These are phyloP conservation scores for Emmonsia crescens DNA, from an alignment of 2,329 filamentous ascomycete genomes.

Conservation along the genomic window DNA sequence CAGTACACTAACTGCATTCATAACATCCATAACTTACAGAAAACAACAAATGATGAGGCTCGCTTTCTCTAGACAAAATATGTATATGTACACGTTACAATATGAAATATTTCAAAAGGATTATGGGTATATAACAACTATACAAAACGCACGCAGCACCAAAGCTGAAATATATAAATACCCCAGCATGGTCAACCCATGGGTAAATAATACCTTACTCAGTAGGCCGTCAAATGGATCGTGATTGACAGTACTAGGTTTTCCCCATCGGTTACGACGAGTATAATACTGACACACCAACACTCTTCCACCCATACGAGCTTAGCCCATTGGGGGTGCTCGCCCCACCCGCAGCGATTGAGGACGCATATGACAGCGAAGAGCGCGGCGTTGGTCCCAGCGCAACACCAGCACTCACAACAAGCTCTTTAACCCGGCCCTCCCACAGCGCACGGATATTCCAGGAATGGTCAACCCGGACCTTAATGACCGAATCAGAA, in stretches of 20 bases:
- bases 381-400: slow-evolving; percentile 50
- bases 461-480: slow-evolving; percentile 78
- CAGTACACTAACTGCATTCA: too few species aligned
- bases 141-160: background rate
- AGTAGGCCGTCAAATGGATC: background rate
- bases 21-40: too few species aligned
- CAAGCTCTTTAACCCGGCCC: slow-evolving; percentile 77
- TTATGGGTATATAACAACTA: background rate
- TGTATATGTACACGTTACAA: too few species aligned
- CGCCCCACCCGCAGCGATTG: slow-evolving; percentile 16
- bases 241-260: background rate
- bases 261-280: slow-evolving; percentile 23
- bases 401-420: slow-evolving; percentile 81
- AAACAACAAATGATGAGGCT: too few species aligned
- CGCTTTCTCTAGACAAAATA: too few species aligned
- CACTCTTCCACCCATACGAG: slow-evolving; percentile 30
- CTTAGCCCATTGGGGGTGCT: slow-evolving; percentile 21
- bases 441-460: slow-evolving; percentile 85
- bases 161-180: background rate
- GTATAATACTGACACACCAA: slow-evolving; percentile 33
- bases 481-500: slow-evolving; percentile 79
- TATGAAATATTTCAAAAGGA: too few species aligned
- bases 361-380: slow-evolving; percentile 17
- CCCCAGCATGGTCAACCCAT: background rate
- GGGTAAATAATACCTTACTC: background rate